A percentile compares a stretch with the other conserved stretches of the same genome.
phyloP scores from a whole-genome alignment of 495 filamentous ascomycete species.

The Podospora appendiculata region DNA sequence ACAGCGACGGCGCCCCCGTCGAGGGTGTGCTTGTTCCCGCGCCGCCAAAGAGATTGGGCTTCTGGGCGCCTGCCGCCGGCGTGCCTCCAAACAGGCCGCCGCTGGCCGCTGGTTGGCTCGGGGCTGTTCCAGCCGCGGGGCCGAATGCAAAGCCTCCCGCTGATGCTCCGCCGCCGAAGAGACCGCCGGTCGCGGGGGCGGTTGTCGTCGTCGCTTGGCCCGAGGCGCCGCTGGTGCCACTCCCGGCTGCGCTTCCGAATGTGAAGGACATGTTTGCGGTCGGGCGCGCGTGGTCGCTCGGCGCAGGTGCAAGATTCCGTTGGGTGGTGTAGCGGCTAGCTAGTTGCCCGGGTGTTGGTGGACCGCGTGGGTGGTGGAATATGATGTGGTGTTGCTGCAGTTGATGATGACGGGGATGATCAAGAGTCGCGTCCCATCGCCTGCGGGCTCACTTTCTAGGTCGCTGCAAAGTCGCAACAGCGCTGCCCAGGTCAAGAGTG shows the following conservation, averaged over 20 bases:
- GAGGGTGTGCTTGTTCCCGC: constrained; percentile 15
- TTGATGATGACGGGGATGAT: neutral
- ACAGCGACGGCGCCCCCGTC: constrained; percentile 9
- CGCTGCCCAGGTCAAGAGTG: neutral
- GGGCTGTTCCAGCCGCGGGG: constrained; percentile 17
- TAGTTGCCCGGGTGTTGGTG: no score
- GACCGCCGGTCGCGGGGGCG: constrained; percentile 29
- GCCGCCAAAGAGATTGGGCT: constrained; percentile 22
- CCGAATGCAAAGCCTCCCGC: neutral
- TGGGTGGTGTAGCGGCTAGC: no score
- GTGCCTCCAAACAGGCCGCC: constrained; percentile 45
- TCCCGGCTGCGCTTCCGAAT: constrained; percentile 24
- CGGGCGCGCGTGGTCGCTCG: neutral
- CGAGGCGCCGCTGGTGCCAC: constrained; percentile 24
- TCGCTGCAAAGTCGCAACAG: no score
- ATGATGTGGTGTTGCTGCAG: no score
- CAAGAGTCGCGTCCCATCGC: constrained; percentile 2
- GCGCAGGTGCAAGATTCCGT: no score
- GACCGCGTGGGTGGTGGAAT: no score
- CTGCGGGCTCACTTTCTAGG: neutral
- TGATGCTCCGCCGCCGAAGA: constrained; percentile 17
- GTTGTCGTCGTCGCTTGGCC: constrained; percentile 27
- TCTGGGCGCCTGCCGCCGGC: constrained; percentile 20
- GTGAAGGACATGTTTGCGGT: constrained; percentile 21
- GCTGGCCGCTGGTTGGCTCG: constrained; percentile 17